Percentiles rank a stretch among this genome's conserved stretches.
These are phyloP conservation scores for Jatropha multifida DNA, from an alignment of 441 rosid genomes.

Conservation along the genomic window DNA sequence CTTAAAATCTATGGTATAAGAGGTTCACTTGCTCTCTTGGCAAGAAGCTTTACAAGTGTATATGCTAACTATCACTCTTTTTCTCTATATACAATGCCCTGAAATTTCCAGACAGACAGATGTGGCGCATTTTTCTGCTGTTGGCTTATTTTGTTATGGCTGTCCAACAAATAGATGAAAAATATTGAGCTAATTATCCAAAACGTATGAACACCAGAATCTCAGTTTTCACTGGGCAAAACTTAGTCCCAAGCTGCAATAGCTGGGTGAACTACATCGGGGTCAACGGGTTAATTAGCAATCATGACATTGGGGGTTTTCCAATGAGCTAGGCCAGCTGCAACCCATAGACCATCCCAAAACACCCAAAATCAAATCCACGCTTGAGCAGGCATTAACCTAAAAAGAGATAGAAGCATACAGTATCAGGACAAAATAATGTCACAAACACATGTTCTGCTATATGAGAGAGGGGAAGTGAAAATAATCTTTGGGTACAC, in stretches of 20 bases:
- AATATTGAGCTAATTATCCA: constrained; percentile 26
- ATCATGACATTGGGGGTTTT: constrained; percentile 51
- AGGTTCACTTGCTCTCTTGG: constrained; percentile 22
- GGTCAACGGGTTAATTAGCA: constrained; percentile 39
- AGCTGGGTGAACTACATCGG: constrained; percentile 30
- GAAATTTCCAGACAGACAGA: constrained; percentile 34
- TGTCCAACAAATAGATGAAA: constrained; percentile 38
- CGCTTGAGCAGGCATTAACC: constrained; percentile 73
- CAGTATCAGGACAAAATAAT: constrained; percentile 10
- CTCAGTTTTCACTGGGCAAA: constrained; percentile 48
- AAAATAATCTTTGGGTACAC: constrained; percentile 6
- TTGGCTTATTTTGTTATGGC: constrained; percentile 35
- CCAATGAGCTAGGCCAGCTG: constrained; percentile 75
- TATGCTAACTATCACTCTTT: constrained; percentile 42
- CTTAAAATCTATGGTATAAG: constrained; percentile 18
- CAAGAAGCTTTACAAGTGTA: constrained; percentile 45
- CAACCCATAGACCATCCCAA: constrained; percentile 95
- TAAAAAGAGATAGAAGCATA: constrained; percentile 26
- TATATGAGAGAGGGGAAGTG: neutral
- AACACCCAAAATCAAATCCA: constrained; percentile 80
- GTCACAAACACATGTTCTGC: neutral
- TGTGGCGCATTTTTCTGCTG: constrained; percentile 35
- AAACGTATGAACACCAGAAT: constrained; percentile 33
- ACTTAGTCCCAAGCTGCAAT: constrained; percentile 62
- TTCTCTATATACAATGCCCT: constrained; percentile 58